These are phyloP conservation scores for Pichia cabralensis DNA, from an alignment of 805 yeast genomes.

Conservation along the genomic window DNA sequence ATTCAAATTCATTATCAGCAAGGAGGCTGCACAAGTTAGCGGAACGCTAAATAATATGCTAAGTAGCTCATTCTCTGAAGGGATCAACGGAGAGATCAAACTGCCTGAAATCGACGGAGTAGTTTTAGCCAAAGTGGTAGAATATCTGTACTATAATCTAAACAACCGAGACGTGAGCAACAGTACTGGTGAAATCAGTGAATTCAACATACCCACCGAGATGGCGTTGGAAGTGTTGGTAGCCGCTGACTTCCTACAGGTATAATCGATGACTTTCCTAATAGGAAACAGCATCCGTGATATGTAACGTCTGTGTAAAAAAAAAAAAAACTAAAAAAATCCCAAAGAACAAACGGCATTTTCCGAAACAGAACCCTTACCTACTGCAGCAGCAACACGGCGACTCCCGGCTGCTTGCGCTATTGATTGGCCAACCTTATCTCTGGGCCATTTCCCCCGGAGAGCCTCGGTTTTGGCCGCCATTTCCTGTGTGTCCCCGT, in stretches of 20 bases:
- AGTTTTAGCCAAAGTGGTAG: constrained; percentile 70
- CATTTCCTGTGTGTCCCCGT: too few relatives aligned
- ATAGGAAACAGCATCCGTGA: too few relatives aligned
- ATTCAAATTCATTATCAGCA: constrained; percentile 46
- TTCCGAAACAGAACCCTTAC: too few relatives aligned
- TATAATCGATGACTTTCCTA: too few relatives aligned
- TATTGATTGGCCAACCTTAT: too few relatives aligned
- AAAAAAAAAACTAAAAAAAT: too few relatives aligned
- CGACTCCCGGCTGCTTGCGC: too few relatives aligned
- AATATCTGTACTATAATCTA: constrained; percentile 67
- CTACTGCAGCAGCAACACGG: too few relatives aligned
- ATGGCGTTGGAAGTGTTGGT: constrained; percentile 85
- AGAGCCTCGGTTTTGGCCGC: too few relatives aligned
- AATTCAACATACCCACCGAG: constrained; percentile 87
- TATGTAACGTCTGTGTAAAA: too few relatives aligned
- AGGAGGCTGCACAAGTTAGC: constrained; percentile 70
- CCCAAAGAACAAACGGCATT: too few relatives aligned
- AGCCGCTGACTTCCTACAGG: constrained; percentile 85
- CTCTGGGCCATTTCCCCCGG: too few relatives aligned
- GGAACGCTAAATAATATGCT: constrained; percentile 55
- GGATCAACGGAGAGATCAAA: constrained; percentile 41
- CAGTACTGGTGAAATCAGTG: constrained; percentile 42
- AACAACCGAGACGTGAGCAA: constrained; percentile 58
- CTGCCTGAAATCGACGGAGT: constrained; percentile 60
- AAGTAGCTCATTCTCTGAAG: constrained; percentile 47